Evolutionary conservation across 179 eudicot genomes (phyloP), one percentile per base, ranked within the genome.

Genomic region (Silene noctiflora): DNA sequence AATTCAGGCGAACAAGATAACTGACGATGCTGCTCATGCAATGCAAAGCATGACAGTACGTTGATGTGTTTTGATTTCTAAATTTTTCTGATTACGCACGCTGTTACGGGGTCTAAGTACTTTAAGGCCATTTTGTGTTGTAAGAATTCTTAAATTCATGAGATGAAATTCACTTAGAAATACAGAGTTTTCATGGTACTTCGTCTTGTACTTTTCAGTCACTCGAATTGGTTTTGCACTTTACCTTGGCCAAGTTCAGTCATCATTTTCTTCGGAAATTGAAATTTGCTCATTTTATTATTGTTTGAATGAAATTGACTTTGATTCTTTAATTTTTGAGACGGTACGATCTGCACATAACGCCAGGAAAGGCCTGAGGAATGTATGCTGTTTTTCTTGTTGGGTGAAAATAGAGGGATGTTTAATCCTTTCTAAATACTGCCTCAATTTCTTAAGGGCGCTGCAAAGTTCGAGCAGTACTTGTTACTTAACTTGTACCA

Each of bases 1-100:
- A 44, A 88, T 95, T 79, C 96, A 91, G 81, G 89, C 97, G 0
- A 92, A 86, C 92, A 93, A 88, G 88, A 58, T 86, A 27, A 81
- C 89, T 0, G 99, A 95, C 75, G 97, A 90, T 53, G 80, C 83
- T 53, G 66, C 88, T 27, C 89, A 90, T 74, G 91, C 89, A 60
- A 56, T 81, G 81, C 94, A 89, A 84, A 89, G 87, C 71, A 82
- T 87, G 89, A 46, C 80, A 46, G 85, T 89, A 21, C 97, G 84
- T 60, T 91, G 81, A 91, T 79, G 10, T 1, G 10, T 1, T 29
- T 46, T 14, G 48, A 19, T 33, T 13, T 67, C 48, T 1, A 8
- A 19, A 29, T 33, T 13, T 27, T 10, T 56, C 21, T 6, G 2
- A 1, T 6, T 46, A 44, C 60, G 11, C 17, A 44, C 60, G 11